These are phyloP conservation scores for Striga asiatica DNA, from an alignment of 257 asterid species.

Conservation along the genomic window DNA sequence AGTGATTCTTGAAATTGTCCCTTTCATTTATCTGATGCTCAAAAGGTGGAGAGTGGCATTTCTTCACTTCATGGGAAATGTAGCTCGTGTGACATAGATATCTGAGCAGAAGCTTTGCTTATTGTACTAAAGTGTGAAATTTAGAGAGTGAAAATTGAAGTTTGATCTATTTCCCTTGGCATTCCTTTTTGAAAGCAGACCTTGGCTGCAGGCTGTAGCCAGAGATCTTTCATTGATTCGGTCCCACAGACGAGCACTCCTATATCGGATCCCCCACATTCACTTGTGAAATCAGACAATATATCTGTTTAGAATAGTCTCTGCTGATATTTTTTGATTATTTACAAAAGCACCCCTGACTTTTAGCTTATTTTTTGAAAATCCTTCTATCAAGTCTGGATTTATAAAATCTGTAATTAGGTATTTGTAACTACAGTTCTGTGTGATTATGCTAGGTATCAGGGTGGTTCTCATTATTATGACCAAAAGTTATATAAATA, in stretches of 20 bases:
- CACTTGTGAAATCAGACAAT: constrained; percentile 29
- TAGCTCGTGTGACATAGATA: background rate
- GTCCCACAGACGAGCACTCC: constrained; percentile 86
- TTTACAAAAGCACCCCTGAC: background rate
- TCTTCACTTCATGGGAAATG: background rate
- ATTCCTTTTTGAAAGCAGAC: constrained; percentile 15
- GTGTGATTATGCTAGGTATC: background rate
- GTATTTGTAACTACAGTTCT: background rate
- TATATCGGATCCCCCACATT: constrained; percentile 40
- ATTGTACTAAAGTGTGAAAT: constrained; percentile 48
- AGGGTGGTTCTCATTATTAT: background rate
- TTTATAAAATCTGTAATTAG: background rate
- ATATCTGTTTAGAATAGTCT: too few species aligned
- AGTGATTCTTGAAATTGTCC: constrained; percentile 18
- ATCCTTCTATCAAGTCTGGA: too few species aligned
- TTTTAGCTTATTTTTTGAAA: background rate
- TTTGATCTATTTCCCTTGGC: constrained; percentile 25
- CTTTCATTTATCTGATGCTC: background rate
- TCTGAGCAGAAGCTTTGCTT: background rate
- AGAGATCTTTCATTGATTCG: constrained; percentile 55
- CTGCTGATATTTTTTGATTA: too few species aligned
- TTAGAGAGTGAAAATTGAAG: constrained; percentile 65
- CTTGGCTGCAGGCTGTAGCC: constrained; percentile 42
- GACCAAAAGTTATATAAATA: background rate
- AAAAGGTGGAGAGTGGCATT: background rate